phyloP scores from a whole-genome alignment of 1,139 yeast genomes.

The Pichia sp. region DNA sequence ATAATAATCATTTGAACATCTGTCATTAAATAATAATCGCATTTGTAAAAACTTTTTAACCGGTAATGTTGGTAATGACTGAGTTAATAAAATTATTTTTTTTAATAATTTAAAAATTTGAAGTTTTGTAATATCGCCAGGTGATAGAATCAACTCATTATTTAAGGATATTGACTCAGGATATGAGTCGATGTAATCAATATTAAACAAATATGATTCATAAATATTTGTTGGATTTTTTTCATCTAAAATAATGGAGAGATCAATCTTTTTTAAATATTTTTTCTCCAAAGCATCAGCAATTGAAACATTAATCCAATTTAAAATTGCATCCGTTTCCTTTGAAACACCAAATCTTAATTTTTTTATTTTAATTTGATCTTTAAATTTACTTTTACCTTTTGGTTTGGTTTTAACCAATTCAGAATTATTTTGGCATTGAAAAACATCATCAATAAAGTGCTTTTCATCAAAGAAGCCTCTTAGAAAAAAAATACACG shows the following conservation, averaged over 20 bases:
- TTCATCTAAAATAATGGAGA: conserved; percentile 40
- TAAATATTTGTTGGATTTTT: conserved; percentile 33
- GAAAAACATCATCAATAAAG: conserved; percentile 40
- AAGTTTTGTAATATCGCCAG: conserved; percentile 31
- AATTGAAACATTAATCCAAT: conserved; percentile 49
- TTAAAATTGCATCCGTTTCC: conserved; percentile 40
- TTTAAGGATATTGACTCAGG: conserved; percentile 21
- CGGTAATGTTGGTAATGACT: conserved; percentile 45
- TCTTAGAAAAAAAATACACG: conserved; percentile 47
- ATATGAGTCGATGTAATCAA: conserved; percentile 33
- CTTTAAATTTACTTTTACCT: conserved; percentile 12
- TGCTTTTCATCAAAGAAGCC: conserved; percentile 45
- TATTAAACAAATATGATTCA: conserved; percentile 46
- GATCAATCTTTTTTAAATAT: conserved; percentile 39
- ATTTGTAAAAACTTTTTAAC: conserved; percentile 38
- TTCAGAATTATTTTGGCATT: conserved; percentile 5
- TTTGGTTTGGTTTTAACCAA: background rate
- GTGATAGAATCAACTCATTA: conserved; percentile 25
- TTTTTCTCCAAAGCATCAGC: conserved; percentile 37
- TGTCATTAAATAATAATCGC: conserved; percentile 42
- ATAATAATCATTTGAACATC: conserved; percentile 41
- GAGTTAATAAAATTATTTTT: conserved; percentile 46
- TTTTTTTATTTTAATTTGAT: conserved; percentile 40
- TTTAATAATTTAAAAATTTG: conserved; percentile 42
- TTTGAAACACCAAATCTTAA: conserved; percentile 38